Evolutionary conservation across 2,329 filamentous ascomycete genomes (phyloP), one percentile per base, ranked within the genome.

Genomic region (Neospermospora avenae): DNA sequence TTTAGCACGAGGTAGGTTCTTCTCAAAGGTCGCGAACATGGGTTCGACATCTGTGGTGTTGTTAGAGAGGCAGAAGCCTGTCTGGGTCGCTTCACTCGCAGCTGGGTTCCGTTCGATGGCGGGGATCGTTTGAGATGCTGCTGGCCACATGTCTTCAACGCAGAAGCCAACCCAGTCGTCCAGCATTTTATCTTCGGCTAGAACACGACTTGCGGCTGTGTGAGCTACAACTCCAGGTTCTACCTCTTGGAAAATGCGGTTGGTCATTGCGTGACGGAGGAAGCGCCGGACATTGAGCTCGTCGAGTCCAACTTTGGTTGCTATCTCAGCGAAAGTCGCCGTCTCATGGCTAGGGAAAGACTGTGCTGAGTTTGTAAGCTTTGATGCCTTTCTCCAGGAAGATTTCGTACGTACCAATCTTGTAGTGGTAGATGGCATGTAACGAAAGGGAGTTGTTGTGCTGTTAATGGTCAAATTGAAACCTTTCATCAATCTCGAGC

Each of bases 181-280:
- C 58, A 85, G 76, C 24, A 72, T 69, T 2, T 68, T 63, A 65
- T 84, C 78, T 57, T 80, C 75, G 13, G 77, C 78, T 0, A 87
- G 75, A 2, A 80, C 70, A 3, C 76, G 77, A 1, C 82, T 85
- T 1, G 78, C 76, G 1, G 81, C 79, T 1, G 81, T 84, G 68
- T 87, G 84, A 8, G 78, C 78, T 61, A 86, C 78, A 2, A 77
- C 62, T 1, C 80, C 79, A 0, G 80, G 78, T 4, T 70, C 69
- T 0, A 79, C 77, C 65, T 86, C 83, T 45, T 73, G 68, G 71
- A 87, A 85, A 59, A 86, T 76, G 11, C 76, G 74, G 64, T 79
- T 81, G 13, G 82, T 84, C 77, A 85, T 85, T 41, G 79, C 81
- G 69, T 84, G 78, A 7, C 83, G 80, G 28, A 84, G 70, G 6